Conservation (phyloP, 352 stramenopile genomes). For the Thalassiosira tumida region DNA sequence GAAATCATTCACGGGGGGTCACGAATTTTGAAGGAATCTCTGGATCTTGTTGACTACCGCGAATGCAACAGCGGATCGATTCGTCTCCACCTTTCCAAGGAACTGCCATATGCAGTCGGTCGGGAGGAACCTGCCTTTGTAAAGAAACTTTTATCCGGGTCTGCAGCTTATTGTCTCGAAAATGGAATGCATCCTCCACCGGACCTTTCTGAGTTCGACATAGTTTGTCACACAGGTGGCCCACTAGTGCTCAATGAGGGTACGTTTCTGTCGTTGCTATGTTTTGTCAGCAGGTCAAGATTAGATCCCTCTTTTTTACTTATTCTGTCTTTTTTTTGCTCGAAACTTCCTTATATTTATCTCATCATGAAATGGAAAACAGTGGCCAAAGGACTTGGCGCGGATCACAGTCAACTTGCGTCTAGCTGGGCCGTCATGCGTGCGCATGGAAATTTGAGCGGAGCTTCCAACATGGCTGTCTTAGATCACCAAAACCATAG, state of each 20-base stretch:
- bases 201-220: neutral
- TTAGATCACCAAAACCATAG: no score
- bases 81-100: neutral
- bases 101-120: neutral
- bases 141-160: neutral
- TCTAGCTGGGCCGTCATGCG: slow-evolving; percentile 10
- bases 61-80: slow-evolving; percentile 11
- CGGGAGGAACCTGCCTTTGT: slow-evolving; percentile 10
- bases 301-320: no score
- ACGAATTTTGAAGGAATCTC: slow-evolving; percentile 11
- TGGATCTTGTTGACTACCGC: slow-evolving; percentile 15
- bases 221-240: slow-evolving; percentile 30
- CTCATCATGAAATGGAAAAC: no score
- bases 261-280: no score
- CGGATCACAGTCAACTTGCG: neutral
- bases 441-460: neutral
- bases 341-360: no score
- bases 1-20: slow-evolving; percentile 10
- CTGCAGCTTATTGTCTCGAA: slow-evolving; percentile 6
- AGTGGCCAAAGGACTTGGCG: slow-evolving; percentile 13
- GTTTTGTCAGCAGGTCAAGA: no score
- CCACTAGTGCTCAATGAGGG: slow-evolving; percentile 14
- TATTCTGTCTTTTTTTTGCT: no score
- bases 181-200: neutral
- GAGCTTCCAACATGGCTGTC: neutral